These are phyloP conservation scores for Thecaphora thlaspeos DNA, from an alignment of 1,284 basidiomycete species.

Conservation along the genomic window DNA sequence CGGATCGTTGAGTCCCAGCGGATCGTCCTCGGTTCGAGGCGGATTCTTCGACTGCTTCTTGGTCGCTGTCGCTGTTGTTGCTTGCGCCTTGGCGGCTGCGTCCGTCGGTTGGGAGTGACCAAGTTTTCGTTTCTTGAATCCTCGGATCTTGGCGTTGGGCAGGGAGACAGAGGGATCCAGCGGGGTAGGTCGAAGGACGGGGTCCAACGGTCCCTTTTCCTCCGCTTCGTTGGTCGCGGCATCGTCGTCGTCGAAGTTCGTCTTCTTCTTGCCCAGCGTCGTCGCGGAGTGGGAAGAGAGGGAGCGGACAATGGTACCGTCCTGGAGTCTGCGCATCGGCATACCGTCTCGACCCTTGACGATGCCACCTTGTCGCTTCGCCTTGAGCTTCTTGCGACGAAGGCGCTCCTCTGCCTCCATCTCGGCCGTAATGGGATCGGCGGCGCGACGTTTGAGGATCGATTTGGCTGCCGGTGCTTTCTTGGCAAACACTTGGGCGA, in stretches of 20 bases:
- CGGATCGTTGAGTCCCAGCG: slow-evolving; percentile 49
- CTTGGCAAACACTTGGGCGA: slow-evolving; percentile 38
- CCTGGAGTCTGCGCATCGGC: slow-evolving; percentile 33
- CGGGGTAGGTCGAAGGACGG: slow-evolving; percentile 14
- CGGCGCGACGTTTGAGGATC: slow-evolving; percentile 30
- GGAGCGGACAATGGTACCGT: slow-evolving; percentile 40
- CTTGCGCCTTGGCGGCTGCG: slow-evolving; percentile 2
- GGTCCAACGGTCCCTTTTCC: slow-evolving; percentile 19
- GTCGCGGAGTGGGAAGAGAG: slow-evolving; percentile 3
- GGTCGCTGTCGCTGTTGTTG: neutral
- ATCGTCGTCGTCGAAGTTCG: slow-evolving; percentile 24
- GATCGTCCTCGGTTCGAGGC: slow-evolving; percentile 34
- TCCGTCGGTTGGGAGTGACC: slow-evolving; percentile 3
- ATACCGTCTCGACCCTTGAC: slow-evolving; percentile 42
- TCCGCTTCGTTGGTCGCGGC: slow-evolving; percentile 2
- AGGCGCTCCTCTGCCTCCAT: slow-evolving; percentile 8
- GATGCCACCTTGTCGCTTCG: slow-evolving; percentile 14
- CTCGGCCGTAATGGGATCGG: slow-evolving; percentile 20
- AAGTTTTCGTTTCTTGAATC: slow-evolving; percentile 39
- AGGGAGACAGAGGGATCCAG: slow-evolving; percentile 31
- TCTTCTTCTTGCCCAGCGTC: slow-evolving; percentile 11
- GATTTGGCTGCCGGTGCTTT: slow-evolving; percentile 24
- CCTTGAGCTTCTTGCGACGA: slow-evolving; percentile 15
- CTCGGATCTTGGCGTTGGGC: slow-evolving; percentile 35
- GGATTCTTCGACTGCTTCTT: slow-evolving; percentile 12